Evolutionary conservation across 495 filamentous ascomycete species (phyloP).

Genomic region (Bryoglossum gracile): DNA sequence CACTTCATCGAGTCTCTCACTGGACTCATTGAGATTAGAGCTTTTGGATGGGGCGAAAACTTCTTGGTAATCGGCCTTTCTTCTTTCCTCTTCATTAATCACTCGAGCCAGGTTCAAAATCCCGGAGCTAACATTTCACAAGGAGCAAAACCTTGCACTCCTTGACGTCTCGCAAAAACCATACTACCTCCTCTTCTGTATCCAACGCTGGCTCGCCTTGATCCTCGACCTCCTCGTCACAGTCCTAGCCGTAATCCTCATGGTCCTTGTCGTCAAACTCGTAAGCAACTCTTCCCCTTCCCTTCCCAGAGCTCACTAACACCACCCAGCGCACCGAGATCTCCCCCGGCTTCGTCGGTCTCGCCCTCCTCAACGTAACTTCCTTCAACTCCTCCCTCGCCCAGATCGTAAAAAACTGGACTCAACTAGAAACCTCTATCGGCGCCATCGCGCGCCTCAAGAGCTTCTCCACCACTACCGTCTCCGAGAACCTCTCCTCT

Average conservation of each 20-base stretch:
- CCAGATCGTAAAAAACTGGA: slow-evolving; percentile 35
- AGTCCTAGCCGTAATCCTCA: slow-evolving; percentile 27
- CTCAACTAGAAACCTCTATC: slow-evolving; percentile 45
- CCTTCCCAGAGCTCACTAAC: not conserved
- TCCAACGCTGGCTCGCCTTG: slow-evolving; percentile 37
- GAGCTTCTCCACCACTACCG: slow-evolving; percentile 30
- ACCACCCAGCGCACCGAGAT: slow-evolving; percentile 11
- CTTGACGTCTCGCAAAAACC: slow-evolving; percentile 50
- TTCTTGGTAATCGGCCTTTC: slow-evolving; percentile 5
- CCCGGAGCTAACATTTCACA: not conserved
- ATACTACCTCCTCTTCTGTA: slow-evolving; percentile 43
- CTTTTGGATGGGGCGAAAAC: slow-evolving; percentile 35
- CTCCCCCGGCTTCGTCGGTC: slow-evolving; percentile 42
- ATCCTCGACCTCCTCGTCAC: slow-evolving; percentile 42
- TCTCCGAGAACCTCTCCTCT: slow-evolving; percentile 23
- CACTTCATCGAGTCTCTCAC: slow-evolving; percentile 47
- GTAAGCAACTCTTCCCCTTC: not conserved
- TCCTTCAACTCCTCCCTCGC: slow-evolving; percentile 13
- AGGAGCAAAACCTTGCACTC: slow-evolving; percentile 31
- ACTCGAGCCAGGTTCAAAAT: not conserved
- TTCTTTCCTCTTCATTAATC: no score
- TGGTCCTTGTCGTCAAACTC: slow-evolving; percentile 19
- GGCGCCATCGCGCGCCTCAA: slow-evolving; percentile 43
- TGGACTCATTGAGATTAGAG: slow-evolving; percentile 38
- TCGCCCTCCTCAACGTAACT: slow-evolving; percentile 47